phyloP scores from a whole-genome alignment of 441 rosid genomes.

The Populus hybrid region DNA sequence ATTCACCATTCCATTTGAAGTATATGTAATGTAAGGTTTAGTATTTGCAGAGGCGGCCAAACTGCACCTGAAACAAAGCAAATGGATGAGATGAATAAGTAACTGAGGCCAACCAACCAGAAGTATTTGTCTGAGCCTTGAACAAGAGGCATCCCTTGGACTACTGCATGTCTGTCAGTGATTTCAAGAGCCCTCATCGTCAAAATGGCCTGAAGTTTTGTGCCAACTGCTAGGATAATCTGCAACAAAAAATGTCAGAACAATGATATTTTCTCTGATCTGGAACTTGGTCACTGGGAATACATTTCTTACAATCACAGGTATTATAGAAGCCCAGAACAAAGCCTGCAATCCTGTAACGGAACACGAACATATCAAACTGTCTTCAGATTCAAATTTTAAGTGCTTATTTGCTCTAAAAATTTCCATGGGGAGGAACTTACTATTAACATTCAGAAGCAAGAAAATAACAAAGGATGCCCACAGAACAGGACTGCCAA shows the following conservation, averaged over 20 bases:
- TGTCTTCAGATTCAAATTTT: not conserved
- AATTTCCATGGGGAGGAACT: slow-evolving; percentile 15
- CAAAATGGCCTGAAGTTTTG: slow-evolving; percentile 88
- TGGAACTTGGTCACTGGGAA: not conserved
- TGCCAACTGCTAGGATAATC: slow-evolving; percentile 85
- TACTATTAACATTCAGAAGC: slow-evolving; percentile 75
- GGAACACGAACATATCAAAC: not conserved
- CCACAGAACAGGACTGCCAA: slow-evolving; percentile 77
- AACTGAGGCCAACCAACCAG: slow-evolving; percentile 81
- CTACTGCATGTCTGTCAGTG: slow-evolving; percentile 79
- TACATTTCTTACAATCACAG: slow-evolving; percentile 62
- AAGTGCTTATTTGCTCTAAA: not conserved
- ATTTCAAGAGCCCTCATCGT: slow-evolving; percentile 91
- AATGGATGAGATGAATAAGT: slow-evolving; percentile 78
- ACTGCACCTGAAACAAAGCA: slow-evolving; percentile 80
- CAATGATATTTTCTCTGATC: not conserved
- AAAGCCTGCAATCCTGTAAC: slow-evolving; percentile 74
- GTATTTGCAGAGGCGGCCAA: not conserved
- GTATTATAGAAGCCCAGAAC: slow-evolving; percentile 56
- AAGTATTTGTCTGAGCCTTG: slow-evolving; percentile 80
- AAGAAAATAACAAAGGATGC: slow-evolving; percentile 66
- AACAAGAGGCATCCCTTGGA: slow-evolving; percentile 98
- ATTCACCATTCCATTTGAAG: not conserved
- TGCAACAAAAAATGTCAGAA: slow-evolving; percentile 28
- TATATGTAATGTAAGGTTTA: not conserved